Base-by-base conservation (phyloP, 257 asterid genomes). In the Fraxinus americana region DNA sequence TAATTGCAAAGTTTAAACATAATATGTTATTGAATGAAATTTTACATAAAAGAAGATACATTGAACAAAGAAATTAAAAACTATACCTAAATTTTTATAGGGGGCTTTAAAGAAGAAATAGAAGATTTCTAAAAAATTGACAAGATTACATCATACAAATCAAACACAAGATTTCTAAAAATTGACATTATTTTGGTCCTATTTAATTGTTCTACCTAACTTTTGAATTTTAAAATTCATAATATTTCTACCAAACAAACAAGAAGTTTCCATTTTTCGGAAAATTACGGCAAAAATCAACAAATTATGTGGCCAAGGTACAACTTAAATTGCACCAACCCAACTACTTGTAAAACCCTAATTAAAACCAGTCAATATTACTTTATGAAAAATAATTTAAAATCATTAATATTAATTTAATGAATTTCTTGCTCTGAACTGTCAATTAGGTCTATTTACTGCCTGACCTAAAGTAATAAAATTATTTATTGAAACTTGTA, bases 391-490 rank as follows among this genome's bases (percentile, higher is more conserved):
- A 54, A 54, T 54, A 54, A n/a, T 54, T 54, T 54, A 54, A 7
- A 17, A 54, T 54, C 23, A 54, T 19, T 54, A 5, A 54, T 54
- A 17, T 7, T 6, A 7, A n/a, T 54, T 63, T 27, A 63, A 63
- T 41, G 45, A 72, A 21, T 75, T 45, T 75, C 36, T 59, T 30
- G 48, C 72, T 54, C 59, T 63, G 75, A 67, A 32, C 68, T 63
- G 68, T 71, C 72, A 72, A 78, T 65, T 78, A 70, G 14, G 61
- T 74, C 32, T 25, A 17, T 57, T 57, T n/a, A 57, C 27, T 57
- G 13, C 25, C 23, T 57, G 66, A 57, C 12, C 66, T 57, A 57
- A 21, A 57, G 27, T 54, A 19, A 5, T 19, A n/a, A 54, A 1
- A 17, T 19, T 17, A 16, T 54, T 19, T 54, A 54, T 21, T 45